Evolutionary conservation across 345 rosid genomes (phyloP), one percentile per base, ranked within the genome.

Genomic region (Heritiera littoralis): DNA sequence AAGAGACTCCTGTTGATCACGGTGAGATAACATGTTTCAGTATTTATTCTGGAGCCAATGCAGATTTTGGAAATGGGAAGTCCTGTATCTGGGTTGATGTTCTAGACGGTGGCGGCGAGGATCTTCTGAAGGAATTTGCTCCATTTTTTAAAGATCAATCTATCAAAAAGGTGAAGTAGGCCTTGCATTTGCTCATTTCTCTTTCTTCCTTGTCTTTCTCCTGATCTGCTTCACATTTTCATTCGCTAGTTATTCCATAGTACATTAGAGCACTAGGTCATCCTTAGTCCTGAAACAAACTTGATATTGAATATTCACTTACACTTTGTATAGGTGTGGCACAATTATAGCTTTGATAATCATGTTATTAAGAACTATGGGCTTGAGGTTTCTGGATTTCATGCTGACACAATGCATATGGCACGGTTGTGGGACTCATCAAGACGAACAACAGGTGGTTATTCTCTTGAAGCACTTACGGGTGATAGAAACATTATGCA

Each of bases 321-420:
- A 38, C 63, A 43, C 60, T 43, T 63, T 74, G 78, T 79, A 78
- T 74, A 96, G 99, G 99, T 96, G 23, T 96, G 99, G 97, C 99
- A 96, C 86, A 96, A 96, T 82, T 96, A 96, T 81, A 94, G 98
- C 88, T 96, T 96, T 60, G 99, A 96, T 83, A 89, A 84, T 76
- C 99, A 96, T 81, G 87, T 94, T 55, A 81, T 96, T 66, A 87
- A 90, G 86, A 96, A 96, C 56, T 92, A 94, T 78, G 95, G 92
- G 54, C 70, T 96, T 74, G 82, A 88, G 83, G 81, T 96, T 78
- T 84, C 89, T 85, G 99, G 99, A 52, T 96, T 96, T 86, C 91
- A 92, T 83, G 99, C 97, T 7, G 99, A 96, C 81, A 96, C 99
- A 75, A 92, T 96, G 95, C 99, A 94, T 89, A 94, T 96, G 99